A percentile compares a stretch with the other conserved stretches of the same genome.
phyloP scores from a whole-genome alignment of 176 grass and related monocot genomes.

The Bonia amplexicaulis region DNA sequence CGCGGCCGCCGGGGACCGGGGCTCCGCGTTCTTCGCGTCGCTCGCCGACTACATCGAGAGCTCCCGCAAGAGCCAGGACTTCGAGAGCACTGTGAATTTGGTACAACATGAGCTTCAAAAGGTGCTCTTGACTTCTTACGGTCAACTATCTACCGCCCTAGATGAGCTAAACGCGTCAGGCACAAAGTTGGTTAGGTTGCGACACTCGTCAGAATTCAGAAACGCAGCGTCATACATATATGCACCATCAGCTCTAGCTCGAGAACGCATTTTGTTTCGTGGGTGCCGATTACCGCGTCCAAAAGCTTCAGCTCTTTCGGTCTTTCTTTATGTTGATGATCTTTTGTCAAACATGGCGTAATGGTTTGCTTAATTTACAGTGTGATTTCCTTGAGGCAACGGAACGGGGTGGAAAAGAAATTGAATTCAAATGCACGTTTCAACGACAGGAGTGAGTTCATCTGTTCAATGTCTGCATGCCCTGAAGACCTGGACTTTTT shows the following conservation, averaged over 20 bases:
- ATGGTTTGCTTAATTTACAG: background rate
- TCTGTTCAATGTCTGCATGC: background rate
- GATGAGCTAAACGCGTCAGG: slow-evolving; percentile 21
- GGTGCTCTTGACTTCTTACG: background rate
- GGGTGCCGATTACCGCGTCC: slow-evolving; percentile 7
- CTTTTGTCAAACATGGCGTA: background rate
- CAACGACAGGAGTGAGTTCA: background rate
- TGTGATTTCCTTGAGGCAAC: background rate
- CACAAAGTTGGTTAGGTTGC: background rate
- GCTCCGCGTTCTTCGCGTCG: background rate
- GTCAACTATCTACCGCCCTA: background rate
- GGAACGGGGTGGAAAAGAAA: background rate
- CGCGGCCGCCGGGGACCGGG: background rate
- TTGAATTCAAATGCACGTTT: too few species aligned
- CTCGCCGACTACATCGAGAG: slow-evolving; percentile 91
- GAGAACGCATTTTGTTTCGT: background rate
- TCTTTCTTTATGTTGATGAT: background rate
- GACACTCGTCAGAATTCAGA: background rate
- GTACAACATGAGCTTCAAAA: background rate
- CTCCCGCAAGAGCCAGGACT: slow-evolving; percentile 82
- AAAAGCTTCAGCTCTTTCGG: background rate
- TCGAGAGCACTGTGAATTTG: slow-evolving; percentile 38
- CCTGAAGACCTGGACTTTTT: background rate
- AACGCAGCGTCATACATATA: background rate
- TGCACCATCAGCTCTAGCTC: background rate